A percentile compares a stretch with the other conserved stretches of the same genome.
phyloP scores from a whole-genome alignment of 2,329 filamentous ascomycete species.

The Ceratocystis diversiconidia region DNA sequence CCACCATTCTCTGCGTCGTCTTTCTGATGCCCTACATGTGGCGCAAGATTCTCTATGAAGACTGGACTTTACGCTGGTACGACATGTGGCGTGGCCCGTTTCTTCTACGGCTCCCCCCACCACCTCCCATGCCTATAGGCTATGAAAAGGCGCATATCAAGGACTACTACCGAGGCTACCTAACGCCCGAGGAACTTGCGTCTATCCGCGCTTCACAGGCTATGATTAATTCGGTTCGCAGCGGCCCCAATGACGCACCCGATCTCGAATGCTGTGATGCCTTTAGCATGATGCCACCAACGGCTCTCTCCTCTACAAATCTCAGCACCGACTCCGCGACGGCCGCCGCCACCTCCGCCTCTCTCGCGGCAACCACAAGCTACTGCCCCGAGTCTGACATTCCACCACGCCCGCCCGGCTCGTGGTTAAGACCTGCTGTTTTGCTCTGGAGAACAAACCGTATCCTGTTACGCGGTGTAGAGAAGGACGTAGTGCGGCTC shows the following conservation, averaged over 20 bases:
- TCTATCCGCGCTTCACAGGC: constrained; percentile 26
- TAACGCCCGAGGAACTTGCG: constrained; percentile 33
- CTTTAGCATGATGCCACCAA: constrained; percentile 21
- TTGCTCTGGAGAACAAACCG: constrained; percentile 30
- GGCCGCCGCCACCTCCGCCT: not conserved
- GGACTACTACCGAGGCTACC: constrained; percentile 36
- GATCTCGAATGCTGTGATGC: constrained; percentile 22
- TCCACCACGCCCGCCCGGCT: constrained; percentile 26
- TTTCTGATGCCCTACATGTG: constrained; percentile 42
- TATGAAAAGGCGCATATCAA: constrained; percentile 32
- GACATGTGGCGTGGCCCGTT: constrained; percentile 35
- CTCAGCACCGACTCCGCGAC: constrained; percentile 10
- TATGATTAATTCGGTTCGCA: constrained; percentile 26
- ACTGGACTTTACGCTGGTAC: constrained; percentile 37
- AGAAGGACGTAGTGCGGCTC: constrained; percentile 34
- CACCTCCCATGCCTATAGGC: constrained; percentile 26
- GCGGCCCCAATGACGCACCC: not conserved
- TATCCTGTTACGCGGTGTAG: constrained; percentile 33
- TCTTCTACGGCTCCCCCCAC: constrained; percentile 29
- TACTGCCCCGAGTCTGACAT: constrained; percentile 10
- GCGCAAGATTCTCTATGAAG: constrained; percentile 35
- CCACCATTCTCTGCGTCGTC: constrained; percentile 30
- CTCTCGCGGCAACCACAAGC: not conserved
- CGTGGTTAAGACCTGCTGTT: constrained; percentile 31
- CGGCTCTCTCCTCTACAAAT: constrained; percentile 20